Base-by-base conservation (phyloP, 805 yeast species). In the Kregervanrija pseudodelftensis region DNA sequence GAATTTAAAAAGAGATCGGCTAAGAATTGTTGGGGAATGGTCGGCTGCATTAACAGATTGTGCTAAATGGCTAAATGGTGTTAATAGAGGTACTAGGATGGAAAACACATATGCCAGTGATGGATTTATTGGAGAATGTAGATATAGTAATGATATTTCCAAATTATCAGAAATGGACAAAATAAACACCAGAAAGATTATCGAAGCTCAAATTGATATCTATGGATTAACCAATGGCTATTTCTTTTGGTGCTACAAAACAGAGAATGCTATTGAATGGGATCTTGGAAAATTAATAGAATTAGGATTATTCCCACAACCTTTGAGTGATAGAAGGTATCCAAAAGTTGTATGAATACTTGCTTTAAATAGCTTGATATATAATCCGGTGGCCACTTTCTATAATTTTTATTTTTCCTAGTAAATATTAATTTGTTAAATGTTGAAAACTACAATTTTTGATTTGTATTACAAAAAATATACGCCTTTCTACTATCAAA, bases 191-290 rank as follows among this genome's bases (percentile, higher is more conserved):
- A 66, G 86, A 46, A 72, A 69, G 54, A 74, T 72, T 49, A 68
- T 82, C 34, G 86, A 82, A 55, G 77, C 75, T 36, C 88, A 82
- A 55, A 56, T 82, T 43, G 76, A 77, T 40, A 68, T 76, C 30
- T 82, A 70, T 56, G 65, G 65, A 15, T 49, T 54, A 42, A 57
- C 64, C 1, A 55, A 58, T n/a, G 88, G 88, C 0, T 82, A 81
- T 77, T 73, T 81, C 34, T 82, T 80, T 54, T 82, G 88, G 89
- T 77, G 79, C 53, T 81, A 72, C 66, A 81, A 80, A 57, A 80
- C 86, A 0, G 89, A 82, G 55, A 58, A 64, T 44, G 76, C 85
- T 1, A 65, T 76, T 15, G 87, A 80, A 57, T 82, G 88, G 87
- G 86, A 81, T 56, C 74, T 79, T 55, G 56, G 66, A 44, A 64